Evolutionary conservation across 2,329 filamentous ascomycete species (phyloP).

Genomic region (Diaporthe sp.): DNA sequence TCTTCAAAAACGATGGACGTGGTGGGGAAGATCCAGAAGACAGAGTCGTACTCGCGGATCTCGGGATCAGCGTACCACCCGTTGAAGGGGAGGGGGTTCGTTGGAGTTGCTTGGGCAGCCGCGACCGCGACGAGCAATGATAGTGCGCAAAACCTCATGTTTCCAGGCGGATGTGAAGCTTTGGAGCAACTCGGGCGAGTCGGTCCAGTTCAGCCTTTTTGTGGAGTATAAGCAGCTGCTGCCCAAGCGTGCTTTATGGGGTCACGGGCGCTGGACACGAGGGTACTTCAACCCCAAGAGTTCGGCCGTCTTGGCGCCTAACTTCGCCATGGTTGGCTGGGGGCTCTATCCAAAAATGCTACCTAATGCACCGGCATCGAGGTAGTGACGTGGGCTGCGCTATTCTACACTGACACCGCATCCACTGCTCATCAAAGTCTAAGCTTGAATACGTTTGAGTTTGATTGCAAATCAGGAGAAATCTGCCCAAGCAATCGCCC

Average conservation of each 20-base stretch:
- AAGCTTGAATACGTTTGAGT: background rate
- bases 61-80: constrained; percentile 61
- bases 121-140: background rate
- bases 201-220: background rate
- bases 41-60: constrained; percentile 56
- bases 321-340: background rate
- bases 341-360: background rate
- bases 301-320: constrained; percentile 7
- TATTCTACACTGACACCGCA: background rate
- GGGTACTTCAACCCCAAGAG: background rate
- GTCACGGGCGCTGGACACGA: constrained; percentile 20
- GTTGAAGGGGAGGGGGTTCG: constrained; percentile 22
- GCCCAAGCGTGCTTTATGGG: background rate
- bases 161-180: background rate
- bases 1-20: constrained; percentile 56
- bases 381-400: background rate
- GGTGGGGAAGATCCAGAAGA: constrained; percentile 63
- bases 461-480: background rate
- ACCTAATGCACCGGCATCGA: background rate
- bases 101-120: background rate
- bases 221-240: background rate
- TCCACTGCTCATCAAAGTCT: background rate
- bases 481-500: no score
- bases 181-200: background rate
- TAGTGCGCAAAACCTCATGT: background rate